phyloP scores from a whole-genome alignment of 495 filamentous ascomycete genomes.

The Thozetella sp. region DNA sequence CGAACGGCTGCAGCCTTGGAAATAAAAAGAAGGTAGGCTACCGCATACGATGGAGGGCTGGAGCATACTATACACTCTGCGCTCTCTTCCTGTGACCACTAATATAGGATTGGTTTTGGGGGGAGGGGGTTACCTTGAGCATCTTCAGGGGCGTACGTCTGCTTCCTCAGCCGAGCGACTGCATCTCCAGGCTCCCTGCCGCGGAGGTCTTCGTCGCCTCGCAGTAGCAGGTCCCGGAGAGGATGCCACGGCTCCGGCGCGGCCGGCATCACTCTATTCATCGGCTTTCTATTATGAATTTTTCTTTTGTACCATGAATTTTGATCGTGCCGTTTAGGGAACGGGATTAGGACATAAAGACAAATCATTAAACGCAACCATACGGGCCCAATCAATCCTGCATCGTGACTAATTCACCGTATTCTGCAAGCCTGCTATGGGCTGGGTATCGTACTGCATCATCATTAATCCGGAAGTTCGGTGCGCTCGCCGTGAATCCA shows the following conservation, averaged over 20 bases:
- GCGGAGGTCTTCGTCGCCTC: slow-evolving; percentile 6
- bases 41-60: slow-evolving; percentile 17
- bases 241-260: neutral
- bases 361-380: slow-evolving; percentile 16
- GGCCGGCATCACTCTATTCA: slow-evolving; percentile 10
- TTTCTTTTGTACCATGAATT: slow-evolving; percentile 26
- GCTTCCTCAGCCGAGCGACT: neutral
- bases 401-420: too few relatives aligned
- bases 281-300: slow-evolving; percentile 23
- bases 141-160: neutral
- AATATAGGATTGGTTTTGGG: slow-evolving; percentile 16
- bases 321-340: slow-evolving; percentile 22
- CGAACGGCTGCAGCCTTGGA: slow-evolving; percentile 7
- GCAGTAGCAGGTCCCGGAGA: neutral
- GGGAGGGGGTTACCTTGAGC: neutral
- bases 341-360: slow-evolving; percentile 32
- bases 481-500: slow-evolving; percentile 5
- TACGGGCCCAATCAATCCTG: neutral
- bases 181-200: slow-evolving; percentile 19
- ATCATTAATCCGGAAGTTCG: too few relatives aligned
- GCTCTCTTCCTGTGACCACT: slow-evolving; percentile 22
- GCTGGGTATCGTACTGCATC: too few relatives aligned
- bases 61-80: slow-evolving; percentile 23
- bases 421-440: too few relatives aligned
- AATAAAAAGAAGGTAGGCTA: slow-evolving; percentile 18